These are phyloP conservation scores for Scalesia atractyloides DNA, from an alignment of 129 eudicot species.

Conservation along the genomic window DNA sequence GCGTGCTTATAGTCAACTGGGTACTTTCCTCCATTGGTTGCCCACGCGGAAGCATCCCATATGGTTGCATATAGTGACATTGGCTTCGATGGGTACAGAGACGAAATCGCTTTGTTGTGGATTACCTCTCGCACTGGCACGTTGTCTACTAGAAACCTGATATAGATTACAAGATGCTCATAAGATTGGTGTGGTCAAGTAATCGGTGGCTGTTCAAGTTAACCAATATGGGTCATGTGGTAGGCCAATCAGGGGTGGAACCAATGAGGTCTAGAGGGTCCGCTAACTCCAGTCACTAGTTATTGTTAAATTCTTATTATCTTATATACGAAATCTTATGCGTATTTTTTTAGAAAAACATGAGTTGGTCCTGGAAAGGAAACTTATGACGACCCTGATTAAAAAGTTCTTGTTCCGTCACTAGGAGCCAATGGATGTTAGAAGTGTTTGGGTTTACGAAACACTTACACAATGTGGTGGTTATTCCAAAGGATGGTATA, in stretches of 20 bases:
- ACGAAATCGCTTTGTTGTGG: slow-evolving; percentile 53
- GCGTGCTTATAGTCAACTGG: slow-evolving; percentile 70
- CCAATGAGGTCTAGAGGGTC: no score
- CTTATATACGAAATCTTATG: no score
- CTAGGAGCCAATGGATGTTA: no score
- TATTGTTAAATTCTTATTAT: no score
- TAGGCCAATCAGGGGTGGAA: no score
- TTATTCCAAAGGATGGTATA: slow-evolving; percentile 91
- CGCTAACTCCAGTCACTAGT: no score
- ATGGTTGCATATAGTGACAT: slow-evolving; percentile 83
- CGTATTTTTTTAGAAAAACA: no score
- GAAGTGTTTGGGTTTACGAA: neutral
- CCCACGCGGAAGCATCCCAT: slow-evolving; percentile 98
- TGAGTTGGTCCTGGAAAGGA: no score
- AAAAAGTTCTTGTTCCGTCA: no score
- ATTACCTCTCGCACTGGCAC: slow-evolving; percentile 84
- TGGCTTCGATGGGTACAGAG: slow-evolving; percentile 86
- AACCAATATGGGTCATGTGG: no score
- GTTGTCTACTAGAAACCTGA: slow-evolving; percentile 94
- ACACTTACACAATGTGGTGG: slow-evolving; percentile 85
- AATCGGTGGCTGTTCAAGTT: no score
- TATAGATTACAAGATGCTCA: neutral
- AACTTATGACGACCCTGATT: no score
- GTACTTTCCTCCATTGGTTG: slow-evolving; percentile 89
- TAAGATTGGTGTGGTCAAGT: neutral